A percentile compares a stretch with the other conserved stretches of the same genome.
These are phyloP conservation scores for Populus hybrid DNA, from an alignment of 441 rosid species.

Conservation along the genomic window DNA sequence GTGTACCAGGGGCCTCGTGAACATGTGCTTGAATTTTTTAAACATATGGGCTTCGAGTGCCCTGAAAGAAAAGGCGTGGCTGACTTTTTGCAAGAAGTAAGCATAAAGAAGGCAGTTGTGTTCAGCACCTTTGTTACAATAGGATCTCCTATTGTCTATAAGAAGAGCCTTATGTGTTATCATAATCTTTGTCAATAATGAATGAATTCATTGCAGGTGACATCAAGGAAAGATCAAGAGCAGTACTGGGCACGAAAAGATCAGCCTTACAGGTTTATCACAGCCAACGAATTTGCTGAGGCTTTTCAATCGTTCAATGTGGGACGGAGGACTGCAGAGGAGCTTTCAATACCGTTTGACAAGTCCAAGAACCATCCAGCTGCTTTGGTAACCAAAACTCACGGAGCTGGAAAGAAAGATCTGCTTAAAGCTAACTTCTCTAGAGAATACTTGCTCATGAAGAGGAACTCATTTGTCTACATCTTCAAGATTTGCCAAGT, in stretches of 20 bases:
- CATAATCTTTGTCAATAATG: not conserved
- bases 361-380: constrained; percentile 68
- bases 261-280: constrained; percentile 61
- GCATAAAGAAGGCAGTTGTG: not conserved
- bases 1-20: constrained; percentile 83
- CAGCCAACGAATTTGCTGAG: constrained; percentile 58
- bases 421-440: constrained; percentile 60
- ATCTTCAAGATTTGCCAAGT: constrained; percentile 75
- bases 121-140: not conserved
- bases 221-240: constrained; percentile 82
- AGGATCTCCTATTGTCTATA: not conserved
- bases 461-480: constrained; percentile 85
- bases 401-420: constrained; percentile 58
- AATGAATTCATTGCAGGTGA: constrained; percentile 51
- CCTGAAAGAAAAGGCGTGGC: constrained; percentile 83
- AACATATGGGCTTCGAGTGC: constrained; percentile 69
- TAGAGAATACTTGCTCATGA: constrained; percentile 78
- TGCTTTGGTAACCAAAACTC: constrained; percentile 60
- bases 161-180: not conserved
- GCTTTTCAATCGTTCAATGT: constrained; percentile 66
- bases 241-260: constrained; percentile 69
- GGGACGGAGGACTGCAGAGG: constrained; percentile 49
- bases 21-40: constrained; percentile 60
- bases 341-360: constrained; percentile 58
- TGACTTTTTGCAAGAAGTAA: constrained; percentile 39